phyloP scores from a whole-genome alignment of 805 yeast species.

The Candida railenensis region DNA sequence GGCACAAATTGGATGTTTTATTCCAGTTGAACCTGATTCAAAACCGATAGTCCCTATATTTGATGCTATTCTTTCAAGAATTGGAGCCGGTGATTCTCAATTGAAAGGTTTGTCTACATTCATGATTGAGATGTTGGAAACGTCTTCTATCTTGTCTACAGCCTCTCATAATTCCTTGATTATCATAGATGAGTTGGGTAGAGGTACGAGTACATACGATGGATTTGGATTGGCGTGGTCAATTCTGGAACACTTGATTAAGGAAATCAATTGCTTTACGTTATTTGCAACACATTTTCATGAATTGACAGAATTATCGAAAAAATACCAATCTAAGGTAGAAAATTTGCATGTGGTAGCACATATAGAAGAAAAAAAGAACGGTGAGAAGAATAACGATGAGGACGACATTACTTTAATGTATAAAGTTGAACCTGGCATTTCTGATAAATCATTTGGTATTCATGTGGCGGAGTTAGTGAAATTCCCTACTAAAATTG shows the following conservation, averaged over 20 bases:
- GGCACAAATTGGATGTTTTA: slow-evolving; percentile 88
- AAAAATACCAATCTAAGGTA: slow-evolving; percentile 55
- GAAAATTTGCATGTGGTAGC: slow-evolving; percentile 91
- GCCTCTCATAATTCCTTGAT: slow-evolving; percentile 79
- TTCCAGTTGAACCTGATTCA: slow-evolving; percentile 59
- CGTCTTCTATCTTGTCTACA: slow-evolving; percentile 79
- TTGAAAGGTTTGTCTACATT: slow-evolving; percentile 95
- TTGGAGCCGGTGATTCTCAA: slow-evolving; percentile 99
- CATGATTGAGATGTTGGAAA: slow-evolving; percentile 89
- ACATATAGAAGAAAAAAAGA: slow-evolving; percentile 56
- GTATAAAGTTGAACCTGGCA: slow-evolving; percentile 95
- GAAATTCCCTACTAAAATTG: slow-evolving; percentile 85
- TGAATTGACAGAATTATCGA: slow-evolving; percentile 81
- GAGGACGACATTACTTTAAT: slow-evolving; percentile 75
- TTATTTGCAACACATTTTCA: slow-evolving; percentile 97
- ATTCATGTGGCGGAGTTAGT: slow-evolving; percentile 97
- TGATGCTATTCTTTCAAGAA: slow-evolving; percentile 91
- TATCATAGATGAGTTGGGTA: slow-evolving; percentile 91
- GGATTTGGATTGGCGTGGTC: slow-evolving; percentile 99
- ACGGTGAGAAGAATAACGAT: slow-evolving; percentile 30
- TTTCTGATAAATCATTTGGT: slow-evolving; percentile 94
- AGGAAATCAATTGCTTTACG: slow-evolving; percentile 70
- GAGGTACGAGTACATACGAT: slow-evolving; percentile 88
- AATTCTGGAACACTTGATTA: slow-evolving; percentile 81
- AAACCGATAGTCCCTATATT: slow-evolving; percentile 76